Evolutionary conservation across 768 basidiomycete genomes (phyloP).

Genomic region (Serendipita sp.): DNA sequence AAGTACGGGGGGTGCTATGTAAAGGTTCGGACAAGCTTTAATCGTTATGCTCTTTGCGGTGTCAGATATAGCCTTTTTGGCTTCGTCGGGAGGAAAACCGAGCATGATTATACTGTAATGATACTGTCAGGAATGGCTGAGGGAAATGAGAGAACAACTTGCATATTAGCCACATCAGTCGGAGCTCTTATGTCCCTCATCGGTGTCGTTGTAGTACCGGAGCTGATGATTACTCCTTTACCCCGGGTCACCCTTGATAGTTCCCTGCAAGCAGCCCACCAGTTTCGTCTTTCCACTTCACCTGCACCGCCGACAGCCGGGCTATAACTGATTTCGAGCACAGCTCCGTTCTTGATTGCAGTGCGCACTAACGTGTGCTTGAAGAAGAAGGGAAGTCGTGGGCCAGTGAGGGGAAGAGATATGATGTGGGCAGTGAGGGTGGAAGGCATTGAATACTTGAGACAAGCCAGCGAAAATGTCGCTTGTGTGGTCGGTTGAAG

Average conservation of each 20-base stretch:
- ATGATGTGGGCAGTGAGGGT: constrained; percentile 69
- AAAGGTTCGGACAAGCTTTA: constrained; percentile 47
- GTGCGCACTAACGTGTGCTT: constrained; percentile 73
- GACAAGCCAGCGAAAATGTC: constrained; percentile 64
- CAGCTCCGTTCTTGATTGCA: constrained; percentile 66
- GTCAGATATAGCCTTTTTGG: constrained; percentile 45
- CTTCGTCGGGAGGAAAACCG: constrained; percentile 50
- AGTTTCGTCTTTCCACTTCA: constrained; percentile 55
- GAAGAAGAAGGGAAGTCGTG: constrained; percentile 64
- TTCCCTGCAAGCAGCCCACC: constrained; percentile 73
- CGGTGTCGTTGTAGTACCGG: constrained; percentile 47
- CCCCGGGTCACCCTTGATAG: constrained; percentile 68
- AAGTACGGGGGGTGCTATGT: background rate
- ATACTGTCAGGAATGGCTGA: background rate
- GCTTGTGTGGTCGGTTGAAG: constrained; percentile 55
- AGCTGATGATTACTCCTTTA: constrained; percentile 55
- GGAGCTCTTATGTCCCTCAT: constrained; percentile 43
- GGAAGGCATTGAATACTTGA: constrained; percentile 64
- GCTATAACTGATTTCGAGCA: constrained; percentile 68
- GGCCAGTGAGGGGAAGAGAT: constrained; percentile 57
- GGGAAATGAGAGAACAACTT: constrained; percentile 15
- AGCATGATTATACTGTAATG: constrained; percentile 43
- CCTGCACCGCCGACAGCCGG: constrained; percentile 51
- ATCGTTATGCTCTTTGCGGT: constrained; percentile 51
- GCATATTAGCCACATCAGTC: constrained; percentile 65